These are phyloP conservation scores for Paralagenidium karlingii DNA, from an alignment of 352 stramenopile species.

Conservation along the genomic window DNA sequence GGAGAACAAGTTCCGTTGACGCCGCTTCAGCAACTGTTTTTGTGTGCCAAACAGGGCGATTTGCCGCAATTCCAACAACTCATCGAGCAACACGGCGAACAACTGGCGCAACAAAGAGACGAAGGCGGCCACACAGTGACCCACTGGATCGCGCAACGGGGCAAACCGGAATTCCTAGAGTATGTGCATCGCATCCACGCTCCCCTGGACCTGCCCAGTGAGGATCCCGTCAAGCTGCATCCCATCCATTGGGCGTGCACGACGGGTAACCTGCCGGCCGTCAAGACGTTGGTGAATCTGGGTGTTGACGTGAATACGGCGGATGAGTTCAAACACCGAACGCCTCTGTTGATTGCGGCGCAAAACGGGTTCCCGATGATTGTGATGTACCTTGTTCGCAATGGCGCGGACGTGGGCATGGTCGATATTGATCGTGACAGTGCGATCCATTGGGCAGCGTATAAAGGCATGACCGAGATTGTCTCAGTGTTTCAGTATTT, in stretches of 20 bases:
- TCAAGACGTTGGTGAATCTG: constrained; percentile 49
- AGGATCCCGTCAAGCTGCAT: constrained; percentile 43
- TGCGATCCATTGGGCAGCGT: constrained; percentile 77
- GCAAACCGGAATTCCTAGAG: constrained; percentile 35
- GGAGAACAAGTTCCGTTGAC: no score
- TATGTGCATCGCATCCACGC: constrained; percentile 28
- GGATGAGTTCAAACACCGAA: constrained; percentile 58
- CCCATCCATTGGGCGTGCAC: constrained; percentile 79
- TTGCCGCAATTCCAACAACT: constrained; percentile 36
- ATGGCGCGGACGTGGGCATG: constrained; percentile 50
- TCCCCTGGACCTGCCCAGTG: constrained; percentile 45
- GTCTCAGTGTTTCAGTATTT: constrained; percentile 76
- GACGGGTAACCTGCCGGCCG: constrained; percentile 46
- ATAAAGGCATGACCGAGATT: constrained; percentile 76
- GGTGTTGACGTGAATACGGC: constrained; percentile 60
- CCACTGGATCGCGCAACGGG: constrained; percentile 58
- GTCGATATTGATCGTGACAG: constrained; percentile 60
- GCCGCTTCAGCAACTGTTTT: constrained; percentile 52
- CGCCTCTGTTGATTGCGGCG: constrained; percentile 56
- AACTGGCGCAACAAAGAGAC: constrained; percentile 27
- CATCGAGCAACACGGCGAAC: constrained; percentile 19
- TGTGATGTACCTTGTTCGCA: constrained; percentile 62
- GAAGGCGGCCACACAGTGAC: constrained; percentile 50
- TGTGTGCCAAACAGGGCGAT: constrained; percentile 45
- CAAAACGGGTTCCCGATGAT: constrained; percentile 65